Conservation (phyloP, 192 early-diverging fungal genomes). For the Podila epigama region DNA sequence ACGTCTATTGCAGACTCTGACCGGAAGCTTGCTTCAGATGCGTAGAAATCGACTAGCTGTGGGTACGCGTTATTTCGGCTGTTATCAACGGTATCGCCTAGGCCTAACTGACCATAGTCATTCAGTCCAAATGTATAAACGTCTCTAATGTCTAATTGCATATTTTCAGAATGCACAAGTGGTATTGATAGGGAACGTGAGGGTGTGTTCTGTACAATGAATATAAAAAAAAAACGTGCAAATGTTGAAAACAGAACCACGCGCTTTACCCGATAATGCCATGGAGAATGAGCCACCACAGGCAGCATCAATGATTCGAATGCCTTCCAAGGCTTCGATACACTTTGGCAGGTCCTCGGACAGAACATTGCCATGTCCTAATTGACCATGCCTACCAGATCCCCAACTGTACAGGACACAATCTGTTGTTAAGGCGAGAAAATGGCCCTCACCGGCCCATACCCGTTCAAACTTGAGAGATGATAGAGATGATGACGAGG, state of each 20-base stretch:
- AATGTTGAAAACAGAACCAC: neutral
- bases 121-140: conserved; percentile 53
- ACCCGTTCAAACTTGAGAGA: conserved; percentile 9
- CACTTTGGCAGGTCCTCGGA: conserved; percentile 27
- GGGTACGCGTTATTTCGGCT: conserved; percentile 31
- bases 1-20: conserved; percentile 9
- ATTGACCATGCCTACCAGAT: conserved; percentile 50
- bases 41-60: conserved; percentile 41
- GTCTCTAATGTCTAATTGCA: conserved; percentile 38
- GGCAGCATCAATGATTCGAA: conserved; percentile 32
- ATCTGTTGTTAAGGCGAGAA: conserved; percentile 18
- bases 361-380: conserved; percentile 42
- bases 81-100: neutral
- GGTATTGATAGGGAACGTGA: neutral
- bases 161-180: neutral
- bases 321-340: conserved; percentile 47
- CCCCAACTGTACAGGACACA: conserved; percentile 51
- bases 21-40: neutral
- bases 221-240: neutral
- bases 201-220: neutral
- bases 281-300: conserved; percentile 49
- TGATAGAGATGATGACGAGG: neutral
- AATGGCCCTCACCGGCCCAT: conserved; percentile 49
- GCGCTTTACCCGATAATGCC: conserved; percentile 23
- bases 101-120: conserved; percentile 47